Conservation (phyloP, 2,329 filamentous ascomycete species). For the Ophiognomonia clavigignenti-juglandacearum region DNA sequence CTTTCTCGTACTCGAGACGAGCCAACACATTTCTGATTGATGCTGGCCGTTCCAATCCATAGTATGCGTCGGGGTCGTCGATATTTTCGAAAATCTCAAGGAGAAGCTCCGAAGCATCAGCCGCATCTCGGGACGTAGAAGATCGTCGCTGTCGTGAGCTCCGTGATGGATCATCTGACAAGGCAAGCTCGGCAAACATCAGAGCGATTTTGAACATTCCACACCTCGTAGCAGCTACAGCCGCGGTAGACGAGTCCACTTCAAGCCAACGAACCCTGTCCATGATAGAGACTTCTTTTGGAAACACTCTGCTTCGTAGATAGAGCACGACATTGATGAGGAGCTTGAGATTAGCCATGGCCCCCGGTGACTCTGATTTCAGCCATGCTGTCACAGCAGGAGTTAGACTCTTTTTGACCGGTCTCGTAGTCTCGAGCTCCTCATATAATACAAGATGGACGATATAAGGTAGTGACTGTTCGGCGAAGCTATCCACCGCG, state of each 20-base stretch:
- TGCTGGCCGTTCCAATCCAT: slow-evolving; percentile 76
- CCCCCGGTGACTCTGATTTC: slow-evolving; percentile 35
- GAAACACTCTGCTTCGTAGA: slow-evolving; percentile 73
- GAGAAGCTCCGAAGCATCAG: slow-evolving; percentile 62
- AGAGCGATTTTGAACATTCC: slow-evolving; percentile 85
- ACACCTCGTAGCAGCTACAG: slow-evolving; percentile 69
- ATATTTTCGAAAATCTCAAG: slow-evolving; percentile 85
- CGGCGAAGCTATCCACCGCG: slow-evolving; percentile 64
- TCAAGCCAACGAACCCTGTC: slow-evolving; percentile 84
- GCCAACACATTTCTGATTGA: slow-evolving; percentile 73
- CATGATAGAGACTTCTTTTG: slow-evolving; percentile 70
- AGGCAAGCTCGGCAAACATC: slow-evolving; percentile 71
- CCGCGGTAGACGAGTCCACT: slow-evolving; percentile 66
- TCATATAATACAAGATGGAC: slow-evolving; percentile 74
- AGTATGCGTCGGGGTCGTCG: slow-evolving; percentile 94
- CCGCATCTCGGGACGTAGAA: slow-evolving; percentile 45
- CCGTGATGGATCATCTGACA: slow-evolving; percentile 51
- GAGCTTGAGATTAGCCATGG: slow-evolving; percentile 62
- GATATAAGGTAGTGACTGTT: slow-evolving; percentile 74
- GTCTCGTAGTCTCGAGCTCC: slow-evolving; percentile 58
- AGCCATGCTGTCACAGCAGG: slow-evolving; percentile 62
- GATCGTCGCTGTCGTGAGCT: slow-evolving; percentile 66
- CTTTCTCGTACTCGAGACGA: slow-evolving; percentile 82
- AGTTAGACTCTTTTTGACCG: slow-evolving; percentile 60
- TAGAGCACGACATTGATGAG: slow-evolving; percentile 80